Conservation (phyloP, 176 grass and related monocot genomes). For the Leersia perrieri region DNA sequence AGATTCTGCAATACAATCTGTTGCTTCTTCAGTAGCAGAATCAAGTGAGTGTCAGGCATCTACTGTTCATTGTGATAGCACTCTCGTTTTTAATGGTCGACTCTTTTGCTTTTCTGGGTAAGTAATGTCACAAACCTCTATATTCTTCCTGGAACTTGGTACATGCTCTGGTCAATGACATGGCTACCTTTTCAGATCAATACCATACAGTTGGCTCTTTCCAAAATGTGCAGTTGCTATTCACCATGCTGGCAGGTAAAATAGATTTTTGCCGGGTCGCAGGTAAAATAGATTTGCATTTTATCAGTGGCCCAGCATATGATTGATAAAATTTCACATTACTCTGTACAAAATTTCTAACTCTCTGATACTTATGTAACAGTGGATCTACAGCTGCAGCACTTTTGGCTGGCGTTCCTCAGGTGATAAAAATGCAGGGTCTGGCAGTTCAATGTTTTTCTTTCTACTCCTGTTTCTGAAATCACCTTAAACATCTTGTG, state of each 20-base stretch:
- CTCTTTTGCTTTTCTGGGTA: constrained; percentile 93
- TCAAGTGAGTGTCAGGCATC: neutral
- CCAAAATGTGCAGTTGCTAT: constrained; percentile 60
- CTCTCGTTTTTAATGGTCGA: constrained; percentile 54
- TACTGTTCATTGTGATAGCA: constrained; percentile 27
- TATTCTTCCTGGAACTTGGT: constrained; percentile 9
- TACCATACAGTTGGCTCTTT: constrained; percentile 93
- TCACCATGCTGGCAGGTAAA: constrained; percentile 90
- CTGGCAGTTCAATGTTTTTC: neutral
- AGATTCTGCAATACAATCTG: constrained; percentile 56
- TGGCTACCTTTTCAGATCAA: constrained; percentile 48
- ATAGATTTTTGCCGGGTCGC: constrained; percentile 29
- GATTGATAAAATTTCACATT: neutral
- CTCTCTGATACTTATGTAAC: constrained; percentile 25
- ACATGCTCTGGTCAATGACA: neutral
- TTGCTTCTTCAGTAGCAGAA: constrained; percentile 43
- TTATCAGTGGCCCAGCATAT: neutral
- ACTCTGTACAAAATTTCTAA: neutral
- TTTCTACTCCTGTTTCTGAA: neutral
- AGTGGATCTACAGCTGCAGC: constrained; percentile 87
- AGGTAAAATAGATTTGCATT: constrained; percentile 41
- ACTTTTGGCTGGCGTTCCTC: constrained; percentile 69
- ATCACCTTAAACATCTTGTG: neutral
- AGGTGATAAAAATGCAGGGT: constrained; percentile 37
- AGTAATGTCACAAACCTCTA: constrained; percentile 9